Base-by-base conservation (phyloP, 2,329 filamentous ascomycete species). In the Botryotinia calthae region DNA sequence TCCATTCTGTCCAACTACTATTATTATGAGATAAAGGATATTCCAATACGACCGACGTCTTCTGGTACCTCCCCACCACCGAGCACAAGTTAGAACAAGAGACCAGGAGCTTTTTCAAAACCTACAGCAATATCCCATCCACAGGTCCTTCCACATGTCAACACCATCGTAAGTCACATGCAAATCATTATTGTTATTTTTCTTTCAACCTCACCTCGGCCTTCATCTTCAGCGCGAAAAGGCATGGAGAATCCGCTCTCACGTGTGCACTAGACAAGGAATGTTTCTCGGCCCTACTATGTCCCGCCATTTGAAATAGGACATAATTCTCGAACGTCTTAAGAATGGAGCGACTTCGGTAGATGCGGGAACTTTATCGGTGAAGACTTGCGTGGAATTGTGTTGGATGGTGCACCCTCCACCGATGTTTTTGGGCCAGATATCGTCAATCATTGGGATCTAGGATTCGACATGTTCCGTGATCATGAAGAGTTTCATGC, bases 381-480 rank as follows among this genome's bases (percentile, higher is more conserved):
- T 0, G 81, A 82, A 73, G 81, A 83, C 46, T 76, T 84, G 7
- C 80, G 81, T 31, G 78, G 79, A 34, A 76, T 83, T 14, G 75
- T 73, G 28, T 74, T 76, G 22, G 82, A 83, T 56, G 82, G 82
- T 9, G 81, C 78, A 0, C 80, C 80, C 2, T 73, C 77, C 75
- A n/a, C 72, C 74, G 25, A 80, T 10, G 74, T 80, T 42, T 81
- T 79, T 56, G 82, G 79, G n/a, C 74, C 77, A 4, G 82, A 83
- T 46, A 34, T 76, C 7, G 62, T 76, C 80, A 28, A 77, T 18
- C 80, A 80, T 73, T 76, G 81, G 54, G 78, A 82, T 10, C 69
- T 81, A 1, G 81, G 81, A 8, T 83, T 81, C 48, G 79, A 83
- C 12, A 75, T 83, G 12, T 83, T 83, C 75, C 75, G 74, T 2